Conservation (phyloP, 1,284 basidiomycete genomes). For the Moniliella sp. region DNA sequence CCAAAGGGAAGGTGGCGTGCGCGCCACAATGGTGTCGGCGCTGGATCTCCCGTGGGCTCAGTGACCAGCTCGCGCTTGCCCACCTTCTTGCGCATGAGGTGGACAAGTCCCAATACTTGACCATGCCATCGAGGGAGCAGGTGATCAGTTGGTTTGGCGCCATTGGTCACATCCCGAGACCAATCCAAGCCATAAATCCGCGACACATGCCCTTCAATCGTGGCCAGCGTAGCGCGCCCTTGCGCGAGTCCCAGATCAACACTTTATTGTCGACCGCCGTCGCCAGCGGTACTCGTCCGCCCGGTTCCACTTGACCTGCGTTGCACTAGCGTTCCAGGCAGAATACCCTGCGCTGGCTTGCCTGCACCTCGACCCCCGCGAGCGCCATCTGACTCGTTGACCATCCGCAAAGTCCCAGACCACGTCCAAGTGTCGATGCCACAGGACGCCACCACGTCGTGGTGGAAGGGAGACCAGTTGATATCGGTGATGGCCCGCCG, state of each 20-base stretch:
- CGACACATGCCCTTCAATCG: conserved; percentile 23
- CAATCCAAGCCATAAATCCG: conserved; percentile 33
- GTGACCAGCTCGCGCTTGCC: conserved; percentile 19
- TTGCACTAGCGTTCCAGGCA: conserved; percentile 29
- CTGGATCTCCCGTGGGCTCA: conserved; percentile 37
- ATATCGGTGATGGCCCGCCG: conserved; percentile 32
- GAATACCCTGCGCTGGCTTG: conserved; percentile 23
- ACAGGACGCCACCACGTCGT: conserved; percentile 25
- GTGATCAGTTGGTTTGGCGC: conserved; percentile 25
- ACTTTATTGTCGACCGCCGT: conserved; percentile 13
- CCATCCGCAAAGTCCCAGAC: conserved; percentile 28
- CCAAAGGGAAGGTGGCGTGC: conserved; percentile 83
- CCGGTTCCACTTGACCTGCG: conserved; percentile 27
- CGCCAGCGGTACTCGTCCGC: conserved; percentile 6
- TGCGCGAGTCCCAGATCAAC: conserved; percentile 30
- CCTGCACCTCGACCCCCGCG: conserved; percentile 4
- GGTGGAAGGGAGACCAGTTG: conserved; percentile 31
- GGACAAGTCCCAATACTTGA: conserved; percentile 28
- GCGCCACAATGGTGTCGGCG: conserved; percentile 75
- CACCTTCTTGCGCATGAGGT: conserved; percentile 11
- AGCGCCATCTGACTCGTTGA: conserved; percentile 1
- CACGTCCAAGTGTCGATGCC: conserved; percentile 32
- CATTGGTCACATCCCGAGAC: conserved; percentile 15
- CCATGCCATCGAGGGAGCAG: conserved; percentile 26
- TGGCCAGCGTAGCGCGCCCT: conserved; percentile 16